A percentile compares a stretch with the other conserved stretches of the same genome.
phyloP scores from a whole-genome alignment of 768 basidiomycete species.

The Punctularia strigosozonata region DNA sequence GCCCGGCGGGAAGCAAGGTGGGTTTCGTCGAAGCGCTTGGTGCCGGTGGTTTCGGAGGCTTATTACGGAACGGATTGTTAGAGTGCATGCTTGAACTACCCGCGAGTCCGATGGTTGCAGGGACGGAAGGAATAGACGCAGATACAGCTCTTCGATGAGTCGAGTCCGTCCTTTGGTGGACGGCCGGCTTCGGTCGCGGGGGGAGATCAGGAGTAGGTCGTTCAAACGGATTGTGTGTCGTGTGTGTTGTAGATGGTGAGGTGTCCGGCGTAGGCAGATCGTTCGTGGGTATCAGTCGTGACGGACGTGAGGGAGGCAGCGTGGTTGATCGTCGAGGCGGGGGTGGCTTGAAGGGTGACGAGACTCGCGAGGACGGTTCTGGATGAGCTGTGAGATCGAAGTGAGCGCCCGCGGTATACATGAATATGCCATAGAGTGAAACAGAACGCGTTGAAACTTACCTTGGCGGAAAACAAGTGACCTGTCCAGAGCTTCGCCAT shows the following conservation, averaged over 20 bases:
- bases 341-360: slow-evolving; percentile 4
- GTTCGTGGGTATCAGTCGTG: neutral
- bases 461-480: slow-evolving; percentile 69
- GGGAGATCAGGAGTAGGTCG: slow-evolving; percentile 10
- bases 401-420: slow-evolving; percentile 1
- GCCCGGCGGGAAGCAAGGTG: slow-evolving; percentile 6
- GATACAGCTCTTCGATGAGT: no score
- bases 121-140: no score
- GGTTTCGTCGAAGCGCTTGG: no score
- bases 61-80: no score
- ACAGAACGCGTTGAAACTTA: slow-evolving; percentile 20
- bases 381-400: slow-evolving; percentile 23
- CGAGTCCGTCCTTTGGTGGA: no score
- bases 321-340: neutral
- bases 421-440: slow-evolving; percentile 1
- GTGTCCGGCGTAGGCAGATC: neutral
- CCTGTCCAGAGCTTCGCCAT: slow-evolving; percentile 52
- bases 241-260: neutral
- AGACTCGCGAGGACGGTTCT: slow-evolving; percentile 19
- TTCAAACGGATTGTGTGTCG: slow-evolving; percentile 1
- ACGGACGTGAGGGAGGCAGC: neutral
- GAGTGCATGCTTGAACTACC: no score
- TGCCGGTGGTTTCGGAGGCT: no score
- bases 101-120: no score
- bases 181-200: no score